Evolutionary conservation across 2,329 filamentous ascomycete genomes (phyloP), one percentile per base, ranked within the genome.

Genomic region (Cladorrhinum sp.): DNA sequence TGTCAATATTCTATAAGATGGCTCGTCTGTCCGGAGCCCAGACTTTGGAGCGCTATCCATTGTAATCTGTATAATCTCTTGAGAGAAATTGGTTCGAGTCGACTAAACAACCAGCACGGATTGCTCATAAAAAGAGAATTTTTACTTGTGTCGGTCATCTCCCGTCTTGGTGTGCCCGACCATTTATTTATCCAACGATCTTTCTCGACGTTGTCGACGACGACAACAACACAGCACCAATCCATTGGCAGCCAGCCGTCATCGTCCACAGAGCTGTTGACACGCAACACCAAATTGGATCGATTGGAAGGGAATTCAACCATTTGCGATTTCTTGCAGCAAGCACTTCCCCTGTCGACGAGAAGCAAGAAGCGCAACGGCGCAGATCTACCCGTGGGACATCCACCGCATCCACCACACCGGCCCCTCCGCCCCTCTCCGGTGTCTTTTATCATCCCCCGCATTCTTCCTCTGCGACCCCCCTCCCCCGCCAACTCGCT

Each of bases 1-100:
- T 62, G 50, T n/a, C 59, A 62, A 64, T 66, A 65, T 49, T 12
- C 36, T 65, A 67, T 67, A 67, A 65, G 64, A 66, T 61, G 58
- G 55, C 41, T 62, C 59, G 53, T 61, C 58, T 50, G 63, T 50
- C 64, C 62, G 57, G 45, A 51, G 55, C 57, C 56, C 56, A 12
- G 23, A 25, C 12, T n/a, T 16, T 24, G 12, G 23, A 3, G 41
- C 22, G 12, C 49, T 50, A 10, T 29, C 25, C 25, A 10, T 50
- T 50, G 22, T 50, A 25, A 22, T 27, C 49, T 24, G 49, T 22
- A 25, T 5, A 36, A 12, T 36, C 32, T 36, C 12, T 3, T 10
- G n/a, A 9, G 32, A 36, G 32, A 36, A 36, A 36, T 29, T 29
- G n/a, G n/a, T n/a, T n/a, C n/a, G n/a, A n/a, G n/a, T n/a, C n/a